These are phyloP conservation scores for Blastobotrys indianensis DNA, from an alignment of 1,139 yeast species.

Conservation along the genomic window DNA sequence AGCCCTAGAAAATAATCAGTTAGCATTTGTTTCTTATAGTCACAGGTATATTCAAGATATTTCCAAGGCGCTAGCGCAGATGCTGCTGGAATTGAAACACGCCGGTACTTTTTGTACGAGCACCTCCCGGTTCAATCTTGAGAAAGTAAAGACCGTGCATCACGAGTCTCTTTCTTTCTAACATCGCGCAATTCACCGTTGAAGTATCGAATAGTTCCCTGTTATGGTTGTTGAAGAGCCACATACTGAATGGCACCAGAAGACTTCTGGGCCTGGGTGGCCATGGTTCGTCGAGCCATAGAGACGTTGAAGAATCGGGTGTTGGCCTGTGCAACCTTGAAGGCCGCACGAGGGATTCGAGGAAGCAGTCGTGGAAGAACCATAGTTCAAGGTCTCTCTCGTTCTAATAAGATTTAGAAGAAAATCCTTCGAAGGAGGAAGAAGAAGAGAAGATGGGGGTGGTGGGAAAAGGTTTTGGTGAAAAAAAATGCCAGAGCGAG, in stretches of 20 bases:
- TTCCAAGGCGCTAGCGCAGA: neutral
- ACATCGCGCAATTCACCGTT: too few relatives aligned
- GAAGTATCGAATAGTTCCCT: neutral
- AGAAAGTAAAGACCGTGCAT: too few relatives aligned
- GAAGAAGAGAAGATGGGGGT: constrained; percentile 1
- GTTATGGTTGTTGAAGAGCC: neutral
- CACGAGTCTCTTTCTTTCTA: too few relatives aligned
- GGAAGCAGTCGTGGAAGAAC: constrained; percentile 83
- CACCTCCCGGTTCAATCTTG: too few relatives aligned
- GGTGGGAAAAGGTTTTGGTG: neutral
- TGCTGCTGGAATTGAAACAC: neutral
- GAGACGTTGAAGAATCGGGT: constrained; percentile 42
- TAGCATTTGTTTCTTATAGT: too few relatives aligned
- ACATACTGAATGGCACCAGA: constrained; percentile 91
- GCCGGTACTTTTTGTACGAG: too few relatives aligned
- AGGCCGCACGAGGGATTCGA: constrained; percentile 84
- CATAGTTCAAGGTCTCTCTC: constrained; percentile 24
- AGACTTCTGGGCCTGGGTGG: constrained; percentile 70
- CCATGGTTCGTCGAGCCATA: constrained; percentile 61
- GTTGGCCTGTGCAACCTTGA: constrained; percentile 84
- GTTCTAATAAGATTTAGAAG: neutral
- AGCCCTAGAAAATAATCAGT: constrained; percentile 50
- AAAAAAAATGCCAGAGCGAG: too few relatives aligned
- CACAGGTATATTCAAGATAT: too few relatives aligned
- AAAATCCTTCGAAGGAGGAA: neutral